Evolutionary conservation across 768 basidiomycete genomes (phyloP), one percentile per base, ranked within the genome.

Genomic region (Collybiopsis confluens): DNA sequence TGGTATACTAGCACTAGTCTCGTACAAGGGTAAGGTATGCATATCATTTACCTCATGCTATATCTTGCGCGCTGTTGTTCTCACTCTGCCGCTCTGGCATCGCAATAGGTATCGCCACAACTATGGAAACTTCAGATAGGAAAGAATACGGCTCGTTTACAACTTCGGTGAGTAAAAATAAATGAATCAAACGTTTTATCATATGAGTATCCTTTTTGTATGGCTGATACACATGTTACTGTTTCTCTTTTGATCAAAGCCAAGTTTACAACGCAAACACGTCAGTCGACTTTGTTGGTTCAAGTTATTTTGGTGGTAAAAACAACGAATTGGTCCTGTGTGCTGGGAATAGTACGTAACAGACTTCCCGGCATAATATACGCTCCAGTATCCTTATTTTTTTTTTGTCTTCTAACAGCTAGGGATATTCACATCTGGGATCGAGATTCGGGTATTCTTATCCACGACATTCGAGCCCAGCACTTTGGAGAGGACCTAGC

Each of bases 361-460:
- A n/a, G n/a, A n/a, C n/a, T n/a, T 33, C 30, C 30, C 13, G 13
- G 6, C 30, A 33, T 6, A 6, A 13, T 33, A 33, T 33, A 33
- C 30, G 30, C 13, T 6, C 30, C 30, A 33, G 30, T 5, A 33
- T 5, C 6, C 13, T 33, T 6, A 33, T 6, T 33, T 33, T 6
- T 6, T 33, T 33, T 33, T 33, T 52, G 16, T 28, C 7, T 20
- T 33, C 56, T n/a, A n/a, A n/a, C n/a, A 90, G 90, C 80, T 56
- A 90, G 90, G 3, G 87, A 90, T 61, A 84, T 92, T 11, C 85
- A 89, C 62, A 88, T 92, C 11, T 92, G 90, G 90, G 90, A 92
- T 61, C 81, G 83, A 55, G 88, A 91, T 67, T 86, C 86, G 11
- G 90, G 80, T 4, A 76, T 81, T 6, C 70, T 90, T 1, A 72